Evolutionary conservation across 345 rosid genomes (phyloP), one percentile per base, ranked within the genome.

Genomic region (Moricandia arvensis): DNA sequence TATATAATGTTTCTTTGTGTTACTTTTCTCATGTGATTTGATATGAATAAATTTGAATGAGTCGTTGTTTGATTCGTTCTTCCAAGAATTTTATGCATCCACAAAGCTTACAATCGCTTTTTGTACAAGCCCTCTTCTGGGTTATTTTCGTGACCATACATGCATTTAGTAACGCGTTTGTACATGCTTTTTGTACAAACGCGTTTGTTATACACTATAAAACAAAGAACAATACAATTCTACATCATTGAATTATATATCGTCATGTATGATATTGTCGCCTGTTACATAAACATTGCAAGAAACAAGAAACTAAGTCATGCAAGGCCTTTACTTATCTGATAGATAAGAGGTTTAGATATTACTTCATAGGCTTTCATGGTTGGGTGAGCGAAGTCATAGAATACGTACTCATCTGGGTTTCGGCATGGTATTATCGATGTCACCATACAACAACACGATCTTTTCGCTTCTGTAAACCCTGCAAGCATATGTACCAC

Each of bases 351-450:
- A 5, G 77, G 77, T 78, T 67, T 67, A 60, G 81, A 49, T 27
- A 78, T 78, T 1, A 67, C 68, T 59, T 67, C 43, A 29, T 69
- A 79, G 35, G 79, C 71, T 74, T 3, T 69, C 59, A 74, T 66
- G 4, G 76, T 10, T 6, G 82, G 82, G 13, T 74, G 82, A 63
- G 68, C 79, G 8, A 69, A 68, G 68, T 79, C 82, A 64, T 8
- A 74, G 33, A 69, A 79, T 13, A 79, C 68, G 13, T 79, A 17
- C 8, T 16, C 7, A 0, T 57, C 70, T 1, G 78, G 62, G 17
- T 74, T 7, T 10, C 0, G 1, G 47, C 82, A 79, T 68, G 75
- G 75, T 63, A 75, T 62, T 43, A 73, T 63, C 30, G 75, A 47
- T 47, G 53, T 15, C 7, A 27, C 51, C 82, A 79, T 75, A 69